Base-by-base conservation (phyloP, 352 stramenopile genomes). In the Blastocystis sp. region DNA sequence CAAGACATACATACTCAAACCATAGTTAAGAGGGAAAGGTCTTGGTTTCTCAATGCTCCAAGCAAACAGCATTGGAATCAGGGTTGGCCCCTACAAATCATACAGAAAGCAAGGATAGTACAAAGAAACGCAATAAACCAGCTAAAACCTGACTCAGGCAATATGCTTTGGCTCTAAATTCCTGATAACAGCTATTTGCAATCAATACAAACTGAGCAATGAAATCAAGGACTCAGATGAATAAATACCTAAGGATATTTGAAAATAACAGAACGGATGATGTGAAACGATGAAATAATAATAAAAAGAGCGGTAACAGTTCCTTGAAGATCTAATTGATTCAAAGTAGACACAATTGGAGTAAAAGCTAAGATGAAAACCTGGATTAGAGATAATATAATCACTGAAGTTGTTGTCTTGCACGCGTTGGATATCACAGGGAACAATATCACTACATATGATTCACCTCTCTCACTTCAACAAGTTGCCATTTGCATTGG, bases 401-500 rank as follows among this genome's bases (percentile, higher is more conserved):
- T 53, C 24, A 48, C 58, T 6, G 73, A 66, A n/a, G 13, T 30
- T 9, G 27, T 33, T 13, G 73, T 66, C 9, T 56, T 69, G 48
- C 24, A 68, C 3, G 35, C 48, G 1, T 30, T 33, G 19, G 73
- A 84, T 9, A 84, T 56, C 24, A 68, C 48, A 22, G 73, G 73
- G 73, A 84, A 69, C 1, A 84, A 57, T 1, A 84, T 19, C 48
- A 84, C 73, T 84, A 84, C 1, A 17, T 7, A 19, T 84, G 1
- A 84, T 15, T 35, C 6, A 19, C 4, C 4, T 15, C n/a, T 19
- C 42, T 4, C 13, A 24, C 19, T 4, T 30, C 3, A 3, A 84
- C 73, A 42, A 27, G 73, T 84, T 22, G 73, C 73, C 73, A 84
- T 84, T 5, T 84, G 73, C 73, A 84, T 84, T 35, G 73, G 73